A percentile compares a stretch with the other conserved stretches of the same genome.
phyloP scores from a whole-genome alignment of 371 early-diverging fungal species.

The Haplosporangium sp. region DNA sequence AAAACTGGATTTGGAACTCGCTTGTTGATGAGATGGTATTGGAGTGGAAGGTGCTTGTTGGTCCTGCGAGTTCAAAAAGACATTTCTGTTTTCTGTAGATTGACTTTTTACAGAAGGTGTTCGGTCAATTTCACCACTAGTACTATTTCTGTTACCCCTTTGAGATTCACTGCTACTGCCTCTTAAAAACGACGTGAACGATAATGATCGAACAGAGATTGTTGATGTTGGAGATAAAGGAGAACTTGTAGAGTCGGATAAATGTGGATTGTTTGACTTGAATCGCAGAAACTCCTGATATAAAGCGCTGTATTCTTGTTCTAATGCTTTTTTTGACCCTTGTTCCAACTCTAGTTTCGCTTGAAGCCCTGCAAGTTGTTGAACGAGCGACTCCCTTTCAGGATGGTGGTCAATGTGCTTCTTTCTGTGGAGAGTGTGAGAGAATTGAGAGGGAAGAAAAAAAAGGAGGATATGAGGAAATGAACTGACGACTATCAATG shows the following conservation, averaged over 20 bases:
- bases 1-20: not conserved
- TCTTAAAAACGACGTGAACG: slow-evolving; percentile 26
- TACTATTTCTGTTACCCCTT: slow-evolving; percentile 11
- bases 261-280: slow-evolving; percentile 3
- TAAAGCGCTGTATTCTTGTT: slow-evolving; percentile 24
- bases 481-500: not conserved
- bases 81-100: not conserved
- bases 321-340: slow-evolving; percentile 21
- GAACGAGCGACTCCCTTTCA: slow-evolving; percentile 31
- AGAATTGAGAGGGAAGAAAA: not conserved
- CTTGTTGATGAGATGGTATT: not conserved
- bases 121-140: not conserved
- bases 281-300: slow-evolving; percentile 22
- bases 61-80: slow-evolving; percentile 1
- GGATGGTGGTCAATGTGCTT: slow-evolving; percentile 50
- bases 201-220: slow-evolving; percentile 14
- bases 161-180: slow-evolving; percentile 2
- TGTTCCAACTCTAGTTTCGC: slow-evolving; percentile 21
- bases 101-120: not conserved
- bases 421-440: slow-evolving; percentile 16
- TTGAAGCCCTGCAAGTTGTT: slow-evolving; percentile 32
- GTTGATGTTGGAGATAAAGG: slow-evolving; percentile 3
- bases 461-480: not conserved
- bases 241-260: not conserved
- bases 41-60: slow-evolving; percentile 10